Base-by-base conservation (phyloP, 805 yeast genomes). In the Saturnispora quitensis region DNA sequence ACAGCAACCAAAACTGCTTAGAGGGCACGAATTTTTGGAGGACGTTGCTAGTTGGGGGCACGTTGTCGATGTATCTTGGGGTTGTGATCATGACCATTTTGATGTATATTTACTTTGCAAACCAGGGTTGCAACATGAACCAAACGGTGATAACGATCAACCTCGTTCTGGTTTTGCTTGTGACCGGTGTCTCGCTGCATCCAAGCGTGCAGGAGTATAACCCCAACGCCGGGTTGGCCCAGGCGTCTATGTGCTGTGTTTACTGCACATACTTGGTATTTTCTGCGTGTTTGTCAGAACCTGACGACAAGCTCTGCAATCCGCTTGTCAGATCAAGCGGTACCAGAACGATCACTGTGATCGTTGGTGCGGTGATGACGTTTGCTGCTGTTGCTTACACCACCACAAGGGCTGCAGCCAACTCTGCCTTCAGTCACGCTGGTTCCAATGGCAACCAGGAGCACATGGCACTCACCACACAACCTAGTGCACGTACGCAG, bases 181-280 rank as follows among this genome's bases (percentile, higher is more conserved):
- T 85, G 2, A 80, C 96, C 0, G 77, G 70, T 0, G 65, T 89
- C 52, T 86, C 96, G 0, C 76, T 95, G 42, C 79, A 86, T 60
- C 95, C 95, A 38, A 77, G 76, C 25, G 83, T 93, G 20, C 98
- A 93, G 68, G 97, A 89, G 64, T 81, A 77, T 62, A 95, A 95
- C 67, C 95, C 98, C 5, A 87, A 86, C 59, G 96, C 97, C 1
- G 99, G 99, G 1, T 73, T 93, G 47, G 97, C 99, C 3, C 99
- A 93, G 71, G 77, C 96, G 10, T 89, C 96, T 15, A 90, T 95
- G 90, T 98, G 95, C 36, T 83, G 91, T 12, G 77, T 89, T 22
- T 93, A 93, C 68, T 89, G 98, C 67, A 86, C 97, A 0, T 93
- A 93, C 64, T 72, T 93, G 59, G 82, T 89, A 2, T 79, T 93